Conservation (phyloP, 345 rosid species). For the Acer saccharum region DNA sequence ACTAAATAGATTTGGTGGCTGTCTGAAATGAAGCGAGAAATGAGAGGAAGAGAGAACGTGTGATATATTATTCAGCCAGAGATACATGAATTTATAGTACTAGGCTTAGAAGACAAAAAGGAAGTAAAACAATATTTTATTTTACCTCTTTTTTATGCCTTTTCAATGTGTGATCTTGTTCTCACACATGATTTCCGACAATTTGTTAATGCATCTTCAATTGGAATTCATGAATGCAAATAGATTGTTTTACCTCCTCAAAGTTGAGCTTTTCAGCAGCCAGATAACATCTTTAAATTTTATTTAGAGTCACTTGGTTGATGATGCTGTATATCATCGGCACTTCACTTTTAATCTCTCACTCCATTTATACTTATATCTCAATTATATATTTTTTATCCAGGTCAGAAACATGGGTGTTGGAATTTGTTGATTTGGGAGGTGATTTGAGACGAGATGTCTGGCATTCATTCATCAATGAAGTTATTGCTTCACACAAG, state of each 20-base stretch:
- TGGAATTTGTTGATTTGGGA: slow-evolving; percentile 97
- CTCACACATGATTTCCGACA: background rate
- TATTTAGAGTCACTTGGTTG: background rate
- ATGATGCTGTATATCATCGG: background rate
- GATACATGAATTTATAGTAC: no score
- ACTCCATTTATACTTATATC: background rate
- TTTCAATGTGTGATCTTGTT: background rate
- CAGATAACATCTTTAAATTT: background rate
- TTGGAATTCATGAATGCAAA: background rate
- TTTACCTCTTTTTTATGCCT: background rate
- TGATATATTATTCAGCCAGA: no score
- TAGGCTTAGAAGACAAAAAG: no score
- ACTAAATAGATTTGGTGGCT: no score
- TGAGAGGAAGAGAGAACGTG: no score
- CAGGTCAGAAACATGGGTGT: slow-evolving; percentile 77
- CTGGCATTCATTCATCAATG: slow-evolving; percentile 87
- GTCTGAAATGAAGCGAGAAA: no score
- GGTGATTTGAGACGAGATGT: slow-evolving; percentile 92
- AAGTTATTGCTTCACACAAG: slow-evolving; percentile 79
- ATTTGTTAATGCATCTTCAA: background rate
- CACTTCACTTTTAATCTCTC: background rate
- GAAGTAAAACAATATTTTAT: no score
- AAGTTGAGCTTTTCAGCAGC: background rate
- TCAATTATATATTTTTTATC: slow-evolving; percentile 21
- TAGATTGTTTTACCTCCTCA: no score